Base-by-base conservation (phyloP, 1,284 basidiomycete genomes). In the Vanrija humicola region DNA sequence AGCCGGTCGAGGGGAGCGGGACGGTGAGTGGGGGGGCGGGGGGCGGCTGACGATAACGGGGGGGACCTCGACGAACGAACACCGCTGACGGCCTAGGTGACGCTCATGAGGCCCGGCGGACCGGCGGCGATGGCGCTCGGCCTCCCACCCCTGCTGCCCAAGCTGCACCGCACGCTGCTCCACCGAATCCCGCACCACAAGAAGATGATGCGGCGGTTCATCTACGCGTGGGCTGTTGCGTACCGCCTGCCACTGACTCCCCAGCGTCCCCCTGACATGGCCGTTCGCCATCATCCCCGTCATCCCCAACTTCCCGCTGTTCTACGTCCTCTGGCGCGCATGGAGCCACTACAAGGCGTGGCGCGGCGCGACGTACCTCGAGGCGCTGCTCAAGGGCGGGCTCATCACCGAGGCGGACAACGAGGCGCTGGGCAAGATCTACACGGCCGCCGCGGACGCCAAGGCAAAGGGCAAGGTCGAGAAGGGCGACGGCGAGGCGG, bases 321-420 rank as follows among this genome's bases (percentile, higher is more conserved):
- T 79, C 70, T 79, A 79, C 72, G 74, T 79, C 43, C 69, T 79
- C 9, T 80, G 78, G 77, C 66, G 78, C 54, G 77, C 77, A 18
- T 80, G 77, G 75, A 74, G 70, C 14, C 78, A 80, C 55, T 77
- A 72, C 66, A 74, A 70, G 61, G 74, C 75, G 1, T 78, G 71
- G 69, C 62, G 74, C 56, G 78, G 77, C 28, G 72, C 70, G 8
- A 58, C 55, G 10, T 77, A 74, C 61, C 65, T 75, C 47, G 66
- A 72, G 48, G 45, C 51, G 18, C 56, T 76, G 16, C 52, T 75
- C 19, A 68, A 74, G 54, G 47, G 61, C n/a, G 72, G 70, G 34
- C 60, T 74, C 61, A 70, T 75, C 42, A 62, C 64, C 12, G 72
- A 73, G 58, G 63, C 61, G 54, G 58, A 67, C 6, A 59, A 54